phyloP scores from a whole-genome alignment of 129 eudicot species.

The Logfia minima region DNA sequence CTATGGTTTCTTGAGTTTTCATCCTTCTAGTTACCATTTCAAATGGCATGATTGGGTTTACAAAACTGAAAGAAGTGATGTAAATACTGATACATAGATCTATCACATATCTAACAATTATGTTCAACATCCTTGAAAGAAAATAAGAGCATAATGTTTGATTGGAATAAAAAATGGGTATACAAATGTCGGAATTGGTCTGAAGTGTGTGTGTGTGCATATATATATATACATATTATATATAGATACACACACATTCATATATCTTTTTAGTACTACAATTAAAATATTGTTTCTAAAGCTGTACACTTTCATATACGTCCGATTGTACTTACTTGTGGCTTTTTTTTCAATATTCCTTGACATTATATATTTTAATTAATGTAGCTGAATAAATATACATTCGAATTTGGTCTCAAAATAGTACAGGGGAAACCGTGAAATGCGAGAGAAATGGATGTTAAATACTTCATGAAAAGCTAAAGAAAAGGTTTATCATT shows the following conservation, averaged over 20 bases:
- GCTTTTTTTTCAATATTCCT: background rate
- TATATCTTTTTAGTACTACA: too few species aligned
- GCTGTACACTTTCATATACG: background rate
- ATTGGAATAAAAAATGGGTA: too few species aligned
- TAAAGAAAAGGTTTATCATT: constrained; percentile 13
- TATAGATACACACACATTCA: too few species aligned
- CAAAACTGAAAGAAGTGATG: background rate
- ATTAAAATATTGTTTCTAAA: background rate
- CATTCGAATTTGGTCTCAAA: background rate
- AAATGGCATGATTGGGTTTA: background rate
- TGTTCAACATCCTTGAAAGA: background rate
- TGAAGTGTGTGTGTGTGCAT: too few species aligned
- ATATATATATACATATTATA: too few species aligned
- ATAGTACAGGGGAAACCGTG: constrained; percentile 22
- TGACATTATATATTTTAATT: too few species aligned
- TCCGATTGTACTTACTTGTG: background rate
- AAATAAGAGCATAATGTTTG: background rate
- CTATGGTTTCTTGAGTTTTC: background rate
- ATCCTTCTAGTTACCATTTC: background rate
- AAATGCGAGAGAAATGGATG: constrained; percentile 16
- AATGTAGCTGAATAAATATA: background rate
- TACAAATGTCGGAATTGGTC: too few species aligned
- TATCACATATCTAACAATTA: background rate
- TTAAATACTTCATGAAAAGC: constrained; percentile 14
- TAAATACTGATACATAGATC: background rate